Conservation (phyloP, 768 basidiomycete genomes). For the Collybiopsis luxurians region DNA sequence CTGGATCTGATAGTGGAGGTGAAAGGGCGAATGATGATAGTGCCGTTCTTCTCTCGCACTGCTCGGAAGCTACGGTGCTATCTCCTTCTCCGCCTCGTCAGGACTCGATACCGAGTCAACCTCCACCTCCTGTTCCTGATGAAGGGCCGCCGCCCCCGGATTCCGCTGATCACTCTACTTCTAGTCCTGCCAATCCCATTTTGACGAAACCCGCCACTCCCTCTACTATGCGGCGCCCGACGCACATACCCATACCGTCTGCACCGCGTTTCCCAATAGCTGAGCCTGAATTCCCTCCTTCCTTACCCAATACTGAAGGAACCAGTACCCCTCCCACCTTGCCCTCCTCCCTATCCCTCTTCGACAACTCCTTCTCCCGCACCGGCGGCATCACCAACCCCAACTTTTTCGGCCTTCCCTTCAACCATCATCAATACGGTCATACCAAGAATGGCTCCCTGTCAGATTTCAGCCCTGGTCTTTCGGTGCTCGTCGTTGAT, state of each 20-base stretch:
- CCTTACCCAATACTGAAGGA: background rate
- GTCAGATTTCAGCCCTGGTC: background rate
- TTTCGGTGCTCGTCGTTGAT: conserved; percentile 56
- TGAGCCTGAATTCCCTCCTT: background rate
- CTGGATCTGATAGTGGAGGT: background rate
- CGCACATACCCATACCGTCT: background rate
- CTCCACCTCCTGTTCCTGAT: background rate
- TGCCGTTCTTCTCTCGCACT: too few relatives aligned
- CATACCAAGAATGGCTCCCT: background rate
- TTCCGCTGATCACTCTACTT: background rate
- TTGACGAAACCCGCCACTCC: background rate
- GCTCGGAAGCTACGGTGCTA: background rate
- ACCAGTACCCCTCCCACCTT: background rate
- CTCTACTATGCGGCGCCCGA: background rate
- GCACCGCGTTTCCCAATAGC: background rate
- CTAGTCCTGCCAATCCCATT: too few relatives aligned
- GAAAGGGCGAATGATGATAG: background rate
- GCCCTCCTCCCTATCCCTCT: background rate
- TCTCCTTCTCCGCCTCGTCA: background rate
- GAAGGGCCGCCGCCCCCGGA: background rate
- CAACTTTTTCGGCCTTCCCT: background rate
- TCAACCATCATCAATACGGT: background rate
- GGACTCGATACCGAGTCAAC: background rate
- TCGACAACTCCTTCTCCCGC: conserved; percentile 3
- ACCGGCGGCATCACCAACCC: background rate